Base-by-base conservation (phyloP, 257 asterid species). In the Solanum corneliomulleri region DNA sequence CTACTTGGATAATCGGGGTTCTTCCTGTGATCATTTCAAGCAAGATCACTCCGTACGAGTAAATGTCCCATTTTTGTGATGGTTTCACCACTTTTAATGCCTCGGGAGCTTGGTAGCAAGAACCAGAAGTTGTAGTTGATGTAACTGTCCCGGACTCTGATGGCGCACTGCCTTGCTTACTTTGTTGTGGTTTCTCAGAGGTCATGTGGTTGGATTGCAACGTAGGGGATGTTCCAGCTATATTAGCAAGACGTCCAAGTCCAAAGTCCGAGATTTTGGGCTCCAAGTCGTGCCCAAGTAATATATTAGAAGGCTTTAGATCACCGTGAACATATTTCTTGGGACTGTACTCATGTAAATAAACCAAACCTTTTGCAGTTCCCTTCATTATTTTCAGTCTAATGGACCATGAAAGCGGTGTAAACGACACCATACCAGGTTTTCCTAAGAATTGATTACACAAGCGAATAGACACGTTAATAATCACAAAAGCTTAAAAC, bases 261-360 rank as follows among this genome's bases (percentile, higher is more conserved):
- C 99, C 99, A 87, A 97, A 97, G 89, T 96, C 93, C 2, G 99
- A 93, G 69, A 96, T 94, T 86, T 95, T 91, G 11, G 99, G 95
- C 89, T 94, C 99, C 95, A 97, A 91, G 10, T 94, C 90, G 6
- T 90, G 92, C 29, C 95, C 97, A 62, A 96, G 98, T 82, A 97
- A 84, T 90, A 97, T 89, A 74, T 97, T 97, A 20, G 99, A 94
- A 25, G 99, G 99, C 86, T 97, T 96, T 11, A 96, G 88, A 89
- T 97, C 98, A 3, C 99, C 99, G 45, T 96, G 99, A 16, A 97
- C 99, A 56, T 95, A 97, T 87, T 97, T 97, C 47, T 95, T 96
- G 52, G 99, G 99, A 85, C 99, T 97, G 62, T 89, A 96, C 82
- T 97, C 99, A 6, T 97, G 99, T 75, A 97, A 92, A 89, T 92